Evolutionary conservation across 1,284 basidiomycete species (phyloP).

Genomic region (Austroboletus olivaceoglutinosus): DNA sequence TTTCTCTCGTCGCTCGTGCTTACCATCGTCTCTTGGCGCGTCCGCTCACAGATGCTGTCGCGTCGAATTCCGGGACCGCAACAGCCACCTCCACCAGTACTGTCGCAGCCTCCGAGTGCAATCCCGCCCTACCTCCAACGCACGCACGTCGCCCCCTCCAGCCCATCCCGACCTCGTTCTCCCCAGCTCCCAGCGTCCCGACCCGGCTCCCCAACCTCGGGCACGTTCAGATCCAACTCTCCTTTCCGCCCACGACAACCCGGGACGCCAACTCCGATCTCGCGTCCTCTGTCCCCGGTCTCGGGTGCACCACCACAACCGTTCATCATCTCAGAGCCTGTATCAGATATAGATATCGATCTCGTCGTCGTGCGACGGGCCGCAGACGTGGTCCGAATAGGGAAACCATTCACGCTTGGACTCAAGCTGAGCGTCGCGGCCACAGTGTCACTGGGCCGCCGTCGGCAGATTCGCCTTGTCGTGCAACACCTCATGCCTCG

Average conservation of each 20-base stretch:
- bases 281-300: constrained; percentile 52
- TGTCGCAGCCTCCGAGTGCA: constrained; percentile 60
- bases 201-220: constrained; percentile 42
- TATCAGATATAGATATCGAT: constrained; percentile 53
- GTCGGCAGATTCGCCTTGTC: constrained; percentile 47
- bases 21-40: no score
- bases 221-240: constrained; percentile 49
- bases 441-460: constrained; percentile 35
- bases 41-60: constrained; percentile 60
- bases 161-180: constrained; percentile 49
- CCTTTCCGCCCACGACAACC: constrained; percentile 48
- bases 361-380: constrained; percentile 56
- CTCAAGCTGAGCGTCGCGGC: constrained; percentile 52
- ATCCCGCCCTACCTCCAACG: constrained; percentile 72
- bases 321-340: constrained; percentile 17
- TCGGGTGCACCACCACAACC: constrained; percentile 18
- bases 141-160: constrained; percentile 33
- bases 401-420: constrained; percentile 56
- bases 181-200: constrained; percentile 52
- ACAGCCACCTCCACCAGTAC: constrained; percentile 22
- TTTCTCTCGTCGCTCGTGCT: no score
- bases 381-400: constrained; percentile 43
- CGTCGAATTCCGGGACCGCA: constrained; percentile 61
- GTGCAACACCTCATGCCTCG: constrained; percentile 61
- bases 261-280: constrained; percentile 33